Base-by-base conservation (phyloP, 805 yeast species). In the Saccharomyces paradoxus region DNA sequence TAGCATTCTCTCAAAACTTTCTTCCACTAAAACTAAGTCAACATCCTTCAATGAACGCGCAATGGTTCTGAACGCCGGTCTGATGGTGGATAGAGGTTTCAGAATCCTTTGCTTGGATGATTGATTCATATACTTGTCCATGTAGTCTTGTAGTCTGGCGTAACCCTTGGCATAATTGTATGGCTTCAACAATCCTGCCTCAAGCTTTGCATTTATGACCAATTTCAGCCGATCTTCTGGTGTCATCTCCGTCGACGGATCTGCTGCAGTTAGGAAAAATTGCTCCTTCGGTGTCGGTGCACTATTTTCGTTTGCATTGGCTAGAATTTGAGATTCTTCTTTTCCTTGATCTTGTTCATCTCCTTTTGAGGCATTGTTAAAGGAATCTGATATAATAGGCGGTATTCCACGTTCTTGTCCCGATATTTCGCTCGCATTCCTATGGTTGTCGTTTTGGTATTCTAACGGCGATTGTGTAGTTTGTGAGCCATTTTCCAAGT, bases 231-330 rank as follows among this genome's bases (percentile, higher is more conserved):
- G 78, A 66, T 90, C 97, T 65, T 91, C 97, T 0, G 97, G 96
- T 0, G 96, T 87, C 41, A 87, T 86, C 60, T 89, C 97, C 2
- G 92, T 89, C 0, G 96, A 87, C 4, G 98, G 98, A 68, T 92
- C 98, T 0, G 97, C 97, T 0, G 98, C 98, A 0, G 97, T 92
- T 50, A 92, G 73, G 73, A 92, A 91, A 71, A 92, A 92, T 69
- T 90, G 90, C 67, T 91, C 97, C 59, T 89, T 79, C 1, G 97
- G 96, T 1, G 94, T 83, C 54, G 87, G 92, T 1, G 74, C 69
- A 10, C 17, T 41, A 28, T 48, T 29, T 41, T 50, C 44, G 31
- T 31, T 12, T 46, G 49, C 28, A 41, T 37, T 26, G n/a, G 54
- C 24, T 22, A 46, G 21, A 46, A 21, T 17, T 13, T 41, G 49